phyloP scores from a whole-genome alignment of 2,329 filamentous ascomycete species.

The Fusarium nurragi region DNA sequence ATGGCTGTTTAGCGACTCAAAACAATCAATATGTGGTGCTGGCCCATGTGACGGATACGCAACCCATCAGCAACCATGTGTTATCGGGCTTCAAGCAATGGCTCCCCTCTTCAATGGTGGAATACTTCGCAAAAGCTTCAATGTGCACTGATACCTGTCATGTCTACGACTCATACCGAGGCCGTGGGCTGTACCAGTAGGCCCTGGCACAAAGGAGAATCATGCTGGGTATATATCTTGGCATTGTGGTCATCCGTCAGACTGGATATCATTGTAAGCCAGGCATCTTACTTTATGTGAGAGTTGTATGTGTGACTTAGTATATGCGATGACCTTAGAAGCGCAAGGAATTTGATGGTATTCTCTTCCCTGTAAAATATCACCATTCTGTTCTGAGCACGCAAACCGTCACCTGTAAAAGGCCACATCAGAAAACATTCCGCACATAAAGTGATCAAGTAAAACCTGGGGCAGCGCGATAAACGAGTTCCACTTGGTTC shows the following conservation, averaged over 20 bases:
- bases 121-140: neutral
- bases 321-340: neutral
- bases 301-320: neutral
- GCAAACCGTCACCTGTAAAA: neutral
- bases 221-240: neutral
- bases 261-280: neutral
- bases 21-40: neutral
- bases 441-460: neutral
- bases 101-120: neutral
- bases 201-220: neutral
- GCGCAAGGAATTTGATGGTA: neutral
- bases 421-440: slow-evolving; percentile 6
- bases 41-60: neutral
- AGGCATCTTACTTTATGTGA: neutral
- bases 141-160: neutral
- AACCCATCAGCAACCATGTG: neutral
- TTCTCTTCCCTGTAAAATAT: neutral
- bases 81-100: neutral
- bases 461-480: neutral
- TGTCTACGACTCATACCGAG: neutral
- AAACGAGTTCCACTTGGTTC: slow-evolving; percentile 16
- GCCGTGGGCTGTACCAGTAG: neutral
- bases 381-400: neutral
- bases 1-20: neutral
- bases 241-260: neutral